These are phyloP conservation scores for Thraustochytrium sp. DNA, from an alignment of 352 stramenopile species.

Conservation along the genomic window DNA sequence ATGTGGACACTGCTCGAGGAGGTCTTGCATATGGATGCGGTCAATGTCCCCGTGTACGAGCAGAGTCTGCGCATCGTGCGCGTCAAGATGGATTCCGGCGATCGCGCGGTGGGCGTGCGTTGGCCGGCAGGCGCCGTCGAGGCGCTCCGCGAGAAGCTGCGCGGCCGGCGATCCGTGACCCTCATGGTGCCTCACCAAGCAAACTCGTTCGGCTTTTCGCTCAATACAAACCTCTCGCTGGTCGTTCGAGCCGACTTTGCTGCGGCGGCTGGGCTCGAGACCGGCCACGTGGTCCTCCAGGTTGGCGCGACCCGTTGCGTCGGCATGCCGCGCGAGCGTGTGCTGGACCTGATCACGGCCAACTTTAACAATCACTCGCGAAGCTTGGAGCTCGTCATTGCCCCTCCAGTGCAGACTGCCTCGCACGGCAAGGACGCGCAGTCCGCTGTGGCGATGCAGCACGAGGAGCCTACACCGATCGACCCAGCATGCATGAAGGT, in stretches of 20 bases:
- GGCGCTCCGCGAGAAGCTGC: background rate
- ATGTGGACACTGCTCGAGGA: slow-evolving; percentile 1
- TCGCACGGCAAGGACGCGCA: too few species aligned
- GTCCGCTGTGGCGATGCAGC: too few species aligned
- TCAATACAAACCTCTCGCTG: background rate
- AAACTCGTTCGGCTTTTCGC: background rate
- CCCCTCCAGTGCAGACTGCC: too few species aligned
- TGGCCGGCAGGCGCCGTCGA: background rate
- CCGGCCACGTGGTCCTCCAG: background rate
- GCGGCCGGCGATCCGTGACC: background rate
- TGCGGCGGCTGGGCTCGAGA: background rate
- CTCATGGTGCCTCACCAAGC: background rate
- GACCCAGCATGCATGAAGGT: background rate
- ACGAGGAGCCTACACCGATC: background rate
- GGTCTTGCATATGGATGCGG: background rate
- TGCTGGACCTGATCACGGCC: background rate
- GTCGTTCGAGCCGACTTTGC: background rate
- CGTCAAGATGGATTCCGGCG: background rate
- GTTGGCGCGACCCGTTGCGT: background rate
- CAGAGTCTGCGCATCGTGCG: slow-evolving; percentile 7
- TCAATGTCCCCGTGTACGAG: background rate
- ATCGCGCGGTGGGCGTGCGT: background rate
- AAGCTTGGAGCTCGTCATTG: background rate
- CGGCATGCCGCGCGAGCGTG: background rate
- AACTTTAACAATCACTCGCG: background rate